A percentile compares a stretch with the other conserved stretches of the same genome.
Evolutionary conservation across 805 yeast genomes (phyloP).

Genomic region (Sugiyamaella marilandica): DNA sequence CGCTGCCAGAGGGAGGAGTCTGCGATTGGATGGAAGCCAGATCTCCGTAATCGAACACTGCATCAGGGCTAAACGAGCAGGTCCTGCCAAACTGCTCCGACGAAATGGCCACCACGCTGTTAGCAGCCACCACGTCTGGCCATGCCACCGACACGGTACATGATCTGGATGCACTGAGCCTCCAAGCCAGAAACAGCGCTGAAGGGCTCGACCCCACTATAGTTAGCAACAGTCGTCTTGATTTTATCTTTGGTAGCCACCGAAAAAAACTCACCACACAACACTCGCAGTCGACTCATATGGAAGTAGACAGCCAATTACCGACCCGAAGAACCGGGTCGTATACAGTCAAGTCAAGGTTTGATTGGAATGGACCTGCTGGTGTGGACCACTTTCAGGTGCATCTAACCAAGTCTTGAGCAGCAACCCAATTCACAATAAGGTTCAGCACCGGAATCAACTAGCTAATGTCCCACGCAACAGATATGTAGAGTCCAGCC

Average conservation of each 20-base stretch:
- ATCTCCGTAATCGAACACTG: constrained; percentile 9
- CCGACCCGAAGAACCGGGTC: too few species aligned
- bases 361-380: background rate
- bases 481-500: background rate
- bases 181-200: constrained; percentile 22
- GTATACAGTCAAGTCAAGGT: background rate
- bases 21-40: constrained; percentile 2
- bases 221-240: too few species aligned
- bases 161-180: constrained; percentile 18
- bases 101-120: constrained; percentile 12
- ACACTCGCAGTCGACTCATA: background rate
- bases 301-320: background rate
- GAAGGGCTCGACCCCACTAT: constrained; percentile 23
- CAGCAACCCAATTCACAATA: too few species aligned
- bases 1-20: constrained; percentile 1
- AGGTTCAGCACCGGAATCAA: too few species aligned
- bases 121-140: constrained; percentile 13
- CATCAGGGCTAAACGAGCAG: constrained; percentile 16
- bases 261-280: background rate
- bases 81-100: constrained; percentile 20
- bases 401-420: background rate
- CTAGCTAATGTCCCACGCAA: too few species aligned
- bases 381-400: background rate
- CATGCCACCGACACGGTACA: constrained; percentile 22
- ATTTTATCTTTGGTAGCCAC: background rate